A percentile compares a stretch with the other conserved stretches of the same genome.
These are phyloP conservation scores for Jamesozyma piceae DNA, from an alignment of 805 yeast species.

Conservation along the genomic window DNA sequence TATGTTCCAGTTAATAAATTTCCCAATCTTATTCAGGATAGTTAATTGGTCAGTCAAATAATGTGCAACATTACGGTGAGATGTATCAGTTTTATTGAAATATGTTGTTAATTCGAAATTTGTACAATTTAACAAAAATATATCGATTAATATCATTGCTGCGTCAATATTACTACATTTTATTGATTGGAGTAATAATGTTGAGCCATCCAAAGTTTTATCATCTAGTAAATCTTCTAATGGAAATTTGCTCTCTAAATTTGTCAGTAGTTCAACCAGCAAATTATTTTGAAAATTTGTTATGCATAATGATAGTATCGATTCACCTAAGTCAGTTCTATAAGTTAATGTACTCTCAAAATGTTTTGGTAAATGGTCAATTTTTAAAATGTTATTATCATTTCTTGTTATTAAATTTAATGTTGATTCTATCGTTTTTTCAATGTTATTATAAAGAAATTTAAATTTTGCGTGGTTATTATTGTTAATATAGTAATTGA, in stretches of 20 bases:
- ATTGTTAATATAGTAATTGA: slow-evolving; percentile 40
- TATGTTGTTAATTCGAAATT: slow-evolving; percentile 40
- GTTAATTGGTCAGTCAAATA: slow-evolving; percentile 50
- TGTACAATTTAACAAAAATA: slow-evolving; percentile 37
- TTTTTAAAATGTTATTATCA: slow-evolving; percentile 26
- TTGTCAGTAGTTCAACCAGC: slow-evolving; percentile 39
- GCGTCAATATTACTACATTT: slow-evolving; percentile 42
- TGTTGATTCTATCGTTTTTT: slow-evolving; percentile 15
- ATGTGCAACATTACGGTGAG: slow-evolving; percentile 62
- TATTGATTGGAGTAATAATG: slow-evolving; percentile 54
- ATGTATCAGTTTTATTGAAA: slow-evolving; percentile 41
- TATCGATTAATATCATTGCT: slow-evolving; percentile 37
- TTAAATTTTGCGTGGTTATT: neutral
- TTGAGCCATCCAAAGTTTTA: slow-evolving; percentile 42
- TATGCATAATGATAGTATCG: slow-evolving; percentile 57
- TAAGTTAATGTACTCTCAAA: slow-evolving; percentile 27
- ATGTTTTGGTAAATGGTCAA: neutral
- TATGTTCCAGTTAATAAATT: slow-evolving; percentile 55
- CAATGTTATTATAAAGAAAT: neutral
- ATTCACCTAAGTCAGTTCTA: slow-evolving; percentile 54
- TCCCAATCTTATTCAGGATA: slow-evolving; percentile 47
- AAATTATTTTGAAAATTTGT: slow-evolving; percentile 37
- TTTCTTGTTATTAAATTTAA: slow-evolving; percentile 15
- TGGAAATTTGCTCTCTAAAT: slow-evolving; percentile 42
- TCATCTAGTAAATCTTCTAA: slow-evolving; percentile 64